Evolutionary conservation across 2,329 filamentous ascomycete species (phyloP), one percentile per base, ranked within the genome.

Genomic region (Tolypocladium cylindrosporum): DNA sequence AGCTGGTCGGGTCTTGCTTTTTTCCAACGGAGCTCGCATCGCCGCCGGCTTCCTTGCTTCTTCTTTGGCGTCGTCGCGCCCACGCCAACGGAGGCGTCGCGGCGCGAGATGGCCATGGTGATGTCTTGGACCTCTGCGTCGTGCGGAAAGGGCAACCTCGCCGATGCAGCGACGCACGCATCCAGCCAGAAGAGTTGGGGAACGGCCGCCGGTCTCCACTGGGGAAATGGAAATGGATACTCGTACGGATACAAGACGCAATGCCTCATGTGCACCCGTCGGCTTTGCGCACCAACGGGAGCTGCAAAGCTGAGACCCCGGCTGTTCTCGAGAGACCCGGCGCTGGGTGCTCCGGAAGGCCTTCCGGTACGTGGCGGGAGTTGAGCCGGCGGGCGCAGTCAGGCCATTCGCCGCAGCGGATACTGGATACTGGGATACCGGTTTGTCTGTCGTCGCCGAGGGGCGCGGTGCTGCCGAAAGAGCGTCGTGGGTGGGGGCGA

Each of bases 1-100:
- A 42, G 54, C 55, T 54, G 43, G 42, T 60, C 57, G 59, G 57
- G 57, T 57, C 59, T 58, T 59, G 57, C 53, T 60, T 59, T 57
- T 56, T 55, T 9, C 21, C 21, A 7, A 36, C 27, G 27, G 27
- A 51, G 27, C 48, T 36, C 19, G 48, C 48, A 21, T 51, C 48
- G 36, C 34, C 14, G 48, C 48, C n/a, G 16, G 16, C 31, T 21
- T 34, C 16, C 4, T n/a, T 51, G 13, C 52, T 54, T 40, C 37
- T 54, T 34, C 36, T 27, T 16, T 21, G 43, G 40, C 40, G 27
- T 36, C 48, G 48, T 51, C 48, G 36, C 48, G 48, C 24, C 43
- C 43, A 31, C 14, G 24, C 43, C 13, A 16, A 31, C 14, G 24
- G 45, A 39, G 13, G 13, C 8, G 8, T 50, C 13, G 45, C 10